Evolutionary conservation across 371 early-diverging fungal genomes (phyloP).

Genomic region (Phascolomyces articulosus): DNA sequence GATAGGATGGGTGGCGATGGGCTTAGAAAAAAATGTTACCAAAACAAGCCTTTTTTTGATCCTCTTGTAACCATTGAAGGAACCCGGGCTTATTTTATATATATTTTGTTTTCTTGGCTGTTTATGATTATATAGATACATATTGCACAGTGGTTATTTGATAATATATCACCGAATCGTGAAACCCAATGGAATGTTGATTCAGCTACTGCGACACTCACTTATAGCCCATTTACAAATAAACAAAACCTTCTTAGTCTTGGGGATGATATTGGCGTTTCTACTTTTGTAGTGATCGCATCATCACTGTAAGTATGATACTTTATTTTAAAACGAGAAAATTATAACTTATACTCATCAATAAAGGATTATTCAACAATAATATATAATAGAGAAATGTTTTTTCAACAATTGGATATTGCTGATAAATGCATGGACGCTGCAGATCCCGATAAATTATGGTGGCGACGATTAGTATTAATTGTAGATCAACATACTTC

Average conservation of each 20-base stretch:
- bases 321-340: too few species aligned
- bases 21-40: too few species aligned
- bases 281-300: neutral
- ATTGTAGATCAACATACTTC: neutral
- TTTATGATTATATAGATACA: neutral
- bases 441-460: neutral
- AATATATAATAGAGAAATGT: neutral
- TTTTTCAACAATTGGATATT: neutral
- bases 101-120: neutral
- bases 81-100: neutral
- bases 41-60: too few species aligned
- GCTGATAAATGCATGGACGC: neutral
- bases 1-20: too few species aligned
- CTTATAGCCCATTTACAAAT: neutral
- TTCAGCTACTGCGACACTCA: neutral
- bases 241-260: neutral
- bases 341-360: too few species aligned
- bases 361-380: neutral
- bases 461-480: neutral
- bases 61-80: too few species aligned
- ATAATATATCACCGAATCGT: neutral
- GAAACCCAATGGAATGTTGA: neutral
- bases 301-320: slow-evolving; percentile 2
- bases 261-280: neutral
- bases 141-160: neutral